Conservation (phyloP, 1,284 basidiomycete genomes). For the Dichomitus squalens region DNA sequence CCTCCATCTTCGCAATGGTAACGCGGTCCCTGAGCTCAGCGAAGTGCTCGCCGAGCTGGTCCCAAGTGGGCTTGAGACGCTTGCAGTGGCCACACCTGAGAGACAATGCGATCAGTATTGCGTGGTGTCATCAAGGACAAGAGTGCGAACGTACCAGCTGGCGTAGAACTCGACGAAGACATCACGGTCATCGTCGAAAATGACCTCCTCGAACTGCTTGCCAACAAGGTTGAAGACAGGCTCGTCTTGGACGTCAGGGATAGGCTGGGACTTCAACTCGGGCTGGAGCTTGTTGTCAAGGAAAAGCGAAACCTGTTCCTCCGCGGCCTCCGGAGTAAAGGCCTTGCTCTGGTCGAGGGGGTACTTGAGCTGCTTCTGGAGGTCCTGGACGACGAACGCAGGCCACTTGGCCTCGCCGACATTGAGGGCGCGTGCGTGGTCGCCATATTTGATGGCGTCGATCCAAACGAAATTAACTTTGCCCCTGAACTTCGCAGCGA, state of each 20-base stretch:
- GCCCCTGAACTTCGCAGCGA: constrained; percentile 83
- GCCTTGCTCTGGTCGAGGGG: constrained; percentile 77
- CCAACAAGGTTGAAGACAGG: constrained; percentile 86
- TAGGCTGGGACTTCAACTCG: constrained; percentile 88
- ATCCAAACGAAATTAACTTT: constrained; percentile 99
- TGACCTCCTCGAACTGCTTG: constrained; percentile 87
- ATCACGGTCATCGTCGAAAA: constrained; percentile 89
- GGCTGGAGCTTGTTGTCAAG: constrained; percentile 78
- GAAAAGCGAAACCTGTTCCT: constrained; percentile 68
- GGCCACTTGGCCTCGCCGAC: constrained; percentile 88
- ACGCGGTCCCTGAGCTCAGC: constrained; percentile 77
- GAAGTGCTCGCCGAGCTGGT: constrained; percentile 88
- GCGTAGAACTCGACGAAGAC: constrained; percentile 98
- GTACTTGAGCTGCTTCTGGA: constrained; percentile 86
- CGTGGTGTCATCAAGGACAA: neutral
- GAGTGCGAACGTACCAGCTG: constrained; percentile 71
- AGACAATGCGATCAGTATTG: constrained; percentile 6
- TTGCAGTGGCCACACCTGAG: constrained; percentile 93
- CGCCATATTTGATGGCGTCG: constrained; percentile 92
- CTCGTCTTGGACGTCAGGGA: constrained; percentile 85
- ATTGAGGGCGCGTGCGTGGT: constrained; percentile 96
- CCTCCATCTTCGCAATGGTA: constrained; percentile 94
- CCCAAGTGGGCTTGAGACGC: constrained; percentile 94
- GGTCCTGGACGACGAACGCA: constrained; percentile 90
- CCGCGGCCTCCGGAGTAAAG: constrained; percentile 57